These are phyloP conservation scores for Claviceps digitariae DNA, from an alignment of 2,329 filamentous ascomycete genomes.

Conservation along the genomic window DNA sequence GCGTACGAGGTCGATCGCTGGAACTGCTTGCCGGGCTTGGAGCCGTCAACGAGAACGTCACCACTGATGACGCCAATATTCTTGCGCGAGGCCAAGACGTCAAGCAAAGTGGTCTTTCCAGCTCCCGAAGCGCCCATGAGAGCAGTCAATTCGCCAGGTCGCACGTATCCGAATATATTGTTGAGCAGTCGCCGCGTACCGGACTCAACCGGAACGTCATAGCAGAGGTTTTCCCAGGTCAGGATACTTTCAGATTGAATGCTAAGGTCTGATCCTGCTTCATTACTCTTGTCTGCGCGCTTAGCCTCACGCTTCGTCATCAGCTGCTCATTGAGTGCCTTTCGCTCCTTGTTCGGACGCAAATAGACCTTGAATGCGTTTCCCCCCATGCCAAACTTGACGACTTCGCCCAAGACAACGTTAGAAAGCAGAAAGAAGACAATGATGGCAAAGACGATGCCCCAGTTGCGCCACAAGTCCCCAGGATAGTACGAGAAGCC, in stretches of 20 bases:
- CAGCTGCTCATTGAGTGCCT: slow-evolving; percentile 51
- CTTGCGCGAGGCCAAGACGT: slow-evolving; percentile 54
- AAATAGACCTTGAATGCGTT: slow-evolving; percentile 66
- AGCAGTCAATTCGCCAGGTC: slow-evolving; percentile 63
- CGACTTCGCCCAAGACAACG: slow-evolving; percentile 62
- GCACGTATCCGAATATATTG: slow-evolving; percentile 53
- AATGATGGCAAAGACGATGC: slow-evolving; percentile 66
- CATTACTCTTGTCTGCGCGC: slow-evolving; percentile 31
- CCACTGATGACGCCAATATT: slow-evolving; percentile 47
- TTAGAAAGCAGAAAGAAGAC: slow-evolving; percentile 63
- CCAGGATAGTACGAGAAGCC: slow-evolving; percentile 52
- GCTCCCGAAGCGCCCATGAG: slow-evolving; percentile 77
- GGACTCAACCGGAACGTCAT: slow-evolving; percentile 50
- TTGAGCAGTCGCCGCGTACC: slow-evolving; percentile 43
- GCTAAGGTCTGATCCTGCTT: slow-evolving; percentile 34
- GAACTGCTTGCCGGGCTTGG: slow-evolving; percentile 44
- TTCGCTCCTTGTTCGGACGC: slow-evolving; percentile 54
- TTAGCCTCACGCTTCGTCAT: slow-evolving; percentile 43
- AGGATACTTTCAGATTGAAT: slow-evolving; percentile 54
- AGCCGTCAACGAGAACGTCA: slow-evolving; percentile 43
- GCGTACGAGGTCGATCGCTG: slow-evolving; percentile 49
- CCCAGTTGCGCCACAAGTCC: slow-evolving; percentile 73
- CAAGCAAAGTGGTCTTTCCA: slow-evolving; percentile 74
- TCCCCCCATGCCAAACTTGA: slow-evolving; percentile 70
- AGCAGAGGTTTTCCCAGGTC: slow-evolving; percentile 78